Conservation (phyloP, 345 rosid species). For the Citrus mangshanensis region DNA sequence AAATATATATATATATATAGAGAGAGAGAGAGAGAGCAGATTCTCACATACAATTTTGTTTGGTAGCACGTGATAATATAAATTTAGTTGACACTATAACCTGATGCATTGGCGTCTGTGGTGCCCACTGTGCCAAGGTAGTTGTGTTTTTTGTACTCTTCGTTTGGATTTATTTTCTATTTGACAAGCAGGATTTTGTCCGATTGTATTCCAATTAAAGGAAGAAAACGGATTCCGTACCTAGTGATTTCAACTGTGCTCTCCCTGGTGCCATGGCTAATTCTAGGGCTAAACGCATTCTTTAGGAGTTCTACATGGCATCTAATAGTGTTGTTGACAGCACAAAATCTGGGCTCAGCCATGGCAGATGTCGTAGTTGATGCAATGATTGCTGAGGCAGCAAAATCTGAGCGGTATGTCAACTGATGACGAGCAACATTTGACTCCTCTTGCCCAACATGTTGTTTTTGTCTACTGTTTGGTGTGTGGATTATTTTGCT, state of each 20-base stretch:
- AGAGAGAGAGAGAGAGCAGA: too few species aligned
- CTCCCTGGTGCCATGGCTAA: constrained; percentile 85
- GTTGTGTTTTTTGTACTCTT: not conserved
- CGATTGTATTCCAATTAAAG: constrained; percentile 85
- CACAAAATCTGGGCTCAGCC: constrained; percentile 91
- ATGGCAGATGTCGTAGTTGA: constrained; percentile 97
- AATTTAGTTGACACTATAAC: not conserved
- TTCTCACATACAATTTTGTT: too few species aligned
- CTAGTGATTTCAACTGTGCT: constrained; percentile 67
- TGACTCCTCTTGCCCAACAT: not conserved
- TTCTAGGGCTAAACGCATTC: constrained; percentile 57
- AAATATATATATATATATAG: too few species aligned
- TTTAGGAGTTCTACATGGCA: constrained; percentile 59
- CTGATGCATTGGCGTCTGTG: not conserved
- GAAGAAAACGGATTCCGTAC: constrained; percentile 87
- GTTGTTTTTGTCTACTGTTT: not conserved
- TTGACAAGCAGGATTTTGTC: constrained; percentile 65
- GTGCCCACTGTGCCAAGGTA: not conserved
- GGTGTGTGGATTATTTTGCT: not conserved
- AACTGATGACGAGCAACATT: not conserved
- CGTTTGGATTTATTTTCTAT: constrained; percentile 5
- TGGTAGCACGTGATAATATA: not conserved
- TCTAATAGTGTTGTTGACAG: constrained; percentile 63
- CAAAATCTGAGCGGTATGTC: constrained; percentile 63
- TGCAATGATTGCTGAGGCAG: constrained; percentile 98